Evolutionary conservation across 2,329 filamentous ascomycete species (phyloP).

Genomic region (Apiospora rasikravindrae): DNA sequence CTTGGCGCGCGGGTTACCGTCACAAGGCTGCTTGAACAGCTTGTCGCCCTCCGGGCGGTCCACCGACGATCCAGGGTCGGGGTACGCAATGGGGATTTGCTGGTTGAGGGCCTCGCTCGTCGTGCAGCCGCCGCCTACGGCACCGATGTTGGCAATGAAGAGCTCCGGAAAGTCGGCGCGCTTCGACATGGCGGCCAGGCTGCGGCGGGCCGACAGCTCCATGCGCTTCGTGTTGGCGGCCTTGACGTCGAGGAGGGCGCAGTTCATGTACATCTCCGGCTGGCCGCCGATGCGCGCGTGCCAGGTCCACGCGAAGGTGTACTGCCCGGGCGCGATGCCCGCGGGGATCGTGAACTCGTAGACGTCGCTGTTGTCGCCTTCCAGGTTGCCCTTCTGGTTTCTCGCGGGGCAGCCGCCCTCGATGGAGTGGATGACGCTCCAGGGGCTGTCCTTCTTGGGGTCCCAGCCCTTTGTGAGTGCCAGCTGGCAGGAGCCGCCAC

Average conservation of each 20-base stretch:
- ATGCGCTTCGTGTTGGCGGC: conserved; percentile 27
- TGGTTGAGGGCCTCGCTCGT: conserved; percentile 54
- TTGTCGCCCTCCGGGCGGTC: conserved; percentile 44
- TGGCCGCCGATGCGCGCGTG: conserved; percentile 70
- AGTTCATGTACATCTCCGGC: conserved; percentile 73
- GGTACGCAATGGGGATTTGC: conserved; percentile 57
- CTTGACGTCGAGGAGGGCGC: conserved; percentile 65
- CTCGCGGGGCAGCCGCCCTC: conserved; percentile 70
- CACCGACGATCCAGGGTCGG: conserved; percentile 64
- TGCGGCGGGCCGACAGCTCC: conserved; percentile 24
- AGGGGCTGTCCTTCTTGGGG: conserved; percentile 61
- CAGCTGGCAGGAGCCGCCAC: conserved; percentile 77
- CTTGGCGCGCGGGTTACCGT: conserved; percentile 36
- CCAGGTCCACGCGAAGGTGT: conserved; percentile 78
- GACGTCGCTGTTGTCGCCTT: conserved; percentile 47
- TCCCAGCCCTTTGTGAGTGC: conserved; percentile 66
- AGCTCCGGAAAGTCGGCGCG: conserved; percentile 62
- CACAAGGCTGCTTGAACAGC: conserved; percentile 37
- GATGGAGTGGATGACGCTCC: conserved; percentile 75
- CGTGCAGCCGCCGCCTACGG: conserved; percentile 51
- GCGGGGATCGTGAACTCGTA: conserved; percentile 65
- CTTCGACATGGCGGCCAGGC: conserved; percentile 19
- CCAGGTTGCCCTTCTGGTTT: conserved; percentile 55
- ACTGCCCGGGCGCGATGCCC: conserved; percentile 65
- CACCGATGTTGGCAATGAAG: conserved; percentile 70